phyloP scores from a whole-genome alignment of 441 rosid species.

The Adansonia gregorii region DNA sequence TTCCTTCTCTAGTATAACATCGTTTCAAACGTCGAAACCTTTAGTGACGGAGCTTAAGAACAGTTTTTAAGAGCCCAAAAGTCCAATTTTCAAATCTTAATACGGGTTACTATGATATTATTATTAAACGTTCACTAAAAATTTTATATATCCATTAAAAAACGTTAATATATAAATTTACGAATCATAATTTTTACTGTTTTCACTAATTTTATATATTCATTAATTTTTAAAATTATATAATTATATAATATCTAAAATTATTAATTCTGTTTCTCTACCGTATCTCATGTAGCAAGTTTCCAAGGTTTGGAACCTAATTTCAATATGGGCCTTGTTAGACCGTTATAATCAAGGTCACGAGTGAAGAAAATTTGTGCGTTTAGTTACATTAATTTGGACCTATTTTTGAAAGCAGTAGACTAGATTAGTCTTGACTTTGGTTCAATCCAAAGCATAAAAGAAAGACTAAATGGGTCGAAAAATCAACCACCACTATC shows the following conservation, averaged over 20 bases:
- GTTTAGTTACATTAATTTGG: not conserved
- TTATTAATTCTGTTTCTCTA: no score
- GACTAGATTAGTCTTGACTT: not conserved
- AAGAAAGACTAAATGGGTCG: not conserved
- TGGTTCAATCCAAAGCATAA: constrained; percentile 1
- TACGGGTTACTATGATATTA: not conserved
- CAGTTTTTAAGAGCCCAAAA: not conserved
- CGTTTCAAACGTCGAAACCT: not conserved
- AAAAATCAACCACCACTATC: not conserved
- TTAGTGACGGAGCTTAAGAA: not conserved
- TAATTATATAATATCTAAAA: no score
- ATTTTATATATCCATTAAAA: no score
- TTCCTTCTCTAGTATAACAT: not conserved
- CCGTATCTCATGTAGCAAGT: not conserved
- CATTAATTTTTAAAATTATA: no score
- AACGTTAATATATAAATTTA: no score
- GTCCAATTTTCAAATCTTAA: not conserved
- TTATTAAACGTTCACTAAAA: not conserved
- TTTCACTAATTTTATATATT: no score
- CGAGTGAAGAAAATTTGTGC: not conserved
- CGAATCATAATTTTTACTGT: not conserved
- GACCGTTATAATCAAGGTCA: not conserved
- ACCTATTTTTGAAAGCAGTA: not conserved
- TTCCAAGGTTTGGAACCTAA: not conserved
- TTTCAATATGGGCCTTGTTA: not conserved